A percentile compares a stretch with the other conserved stretches of the same genome.
These are phyloP conservation scores for Annulohypoxylon bovei DNA, from an alignment of 495 filamentous ascomycete species.

Conservation along the genomic window DNA sequence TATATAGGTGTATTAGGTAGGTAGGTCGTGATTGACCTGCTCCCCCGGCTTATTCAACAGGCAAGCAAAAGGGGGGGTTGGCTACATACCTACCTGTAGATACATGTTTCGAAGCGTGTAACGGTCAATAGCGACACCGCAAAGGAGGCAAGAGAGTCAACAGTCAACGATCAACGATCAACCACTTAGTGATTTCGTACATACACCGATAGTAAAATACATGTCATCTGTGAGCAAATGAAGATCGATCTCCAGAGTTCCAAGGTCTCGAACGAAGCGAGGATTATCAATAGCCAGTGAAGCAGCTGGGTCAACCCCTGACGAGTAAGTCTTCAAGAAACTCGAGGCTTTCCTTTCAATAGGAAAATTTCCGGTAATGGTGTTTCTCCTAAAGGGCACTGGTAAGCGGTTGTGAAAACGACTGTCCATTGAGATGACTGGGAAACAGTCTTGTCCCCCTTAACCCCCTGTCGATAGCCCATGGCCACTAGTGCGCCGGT, in stretches of 20 bases:
- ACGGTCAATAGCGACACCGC: slow-evolving; percentile 11
- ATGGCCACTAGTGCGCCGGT: slow-evolving; percentile 37
- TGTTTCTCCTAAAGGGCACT: slow-evolving; percentile 11
- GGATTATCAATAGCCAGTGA: slow-evolving; percentile 14
- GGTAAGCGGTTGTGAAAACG: slow-evolving; percentile 9
- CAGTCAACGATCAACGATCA: not conserved
- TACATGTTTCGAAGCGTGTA: slow-evolving; percentile 20
- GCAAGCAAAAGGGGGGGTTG: slow-evolving; percentile 28
- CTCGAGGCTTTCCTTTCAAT: slow-evolving; percentile 32
- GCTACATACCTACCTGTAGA: not conserved
- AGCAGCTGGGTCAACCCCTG: slow-evolving; percentile 23
- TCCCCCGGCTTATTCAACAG: slow-evolving; percentile 20
- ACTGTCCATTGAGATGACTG: slow-evolving; percentile 33
- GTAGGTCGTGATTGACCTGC: slow-evolving; percentile 22
- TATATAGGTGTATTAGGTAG: slow-evolving; percentile 1
- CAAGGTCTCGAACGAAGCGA: slow-evolving; percentile 21
- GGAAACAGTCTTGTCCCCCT: slow-evolving; percentile 24
- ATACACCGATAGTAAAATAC: not conserved
- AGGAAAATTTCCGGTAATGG: slow-evolving; percentile 26
- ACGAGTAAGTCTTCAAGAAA: slow-evolving; percentile 3
- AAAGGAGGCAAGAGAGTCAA: slow-evolving; percentile 7
- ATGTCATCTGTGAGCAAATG: not conserved
- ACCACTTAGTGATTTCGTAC: not conserved
- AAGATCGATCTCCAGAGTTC: slow-evolving; percentile 23
- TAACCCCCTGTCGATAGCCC: slow-evolving; percentile 35